phyloP scores from a whole-genome alignment of 768 basidiomycete species.

The Boletus sp. region DNA sequence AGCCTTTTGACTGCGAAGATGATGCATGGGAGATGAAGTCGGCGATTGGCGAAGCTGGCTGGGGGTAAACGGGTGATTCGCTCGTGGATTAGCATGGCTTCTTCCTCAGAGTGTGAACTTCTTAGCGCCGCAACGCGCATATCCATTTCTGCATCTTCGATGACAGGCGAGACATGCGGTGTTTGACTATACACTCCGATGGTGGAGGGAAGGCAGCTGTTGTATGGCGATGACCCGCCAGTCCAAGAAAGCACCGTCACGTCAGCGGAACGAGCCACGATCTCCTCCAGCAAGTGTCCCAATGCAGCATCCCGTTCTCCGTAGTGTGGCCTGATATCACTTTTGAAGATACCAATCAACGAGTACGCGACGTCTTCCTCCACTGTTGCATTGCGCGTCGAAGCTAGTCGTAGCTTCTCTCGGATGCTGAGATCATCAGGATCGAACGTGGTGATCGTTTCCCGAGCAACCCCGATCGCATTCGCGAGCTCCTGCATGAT shows the following conservation, averaged over 20 bases:
- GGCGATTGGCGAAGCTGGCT: not conserved
- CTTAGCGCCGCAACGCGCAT: no score
- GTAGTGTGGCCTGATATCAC: not conserved
- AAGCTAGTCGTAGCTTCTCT: no score
- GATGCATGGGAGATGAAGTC: not conserved
- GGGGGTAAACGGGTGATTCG: no score
- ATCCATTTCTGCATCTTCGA: not conserved
- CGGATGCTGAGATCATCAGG: constrained; percentile 5
- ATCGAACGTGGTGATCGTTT: not conserved
- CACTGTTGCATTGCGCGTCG: not conserved
- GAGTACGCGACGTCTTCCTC: not conserved
- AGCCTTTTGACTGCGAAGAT: not conserved
- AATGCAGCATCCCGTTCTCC: not conserved
- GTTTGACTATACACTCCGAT: not conserved
- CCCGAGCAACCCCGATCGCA: constrained; percentile 1
- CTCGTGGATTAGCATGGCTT: no score
- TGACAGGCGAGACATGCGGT: not conserved
- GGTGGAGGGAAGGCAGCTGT: constrained; percentile 1
- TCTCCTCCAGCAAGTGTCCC: no score
- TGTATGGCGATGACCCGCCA: not conserved
- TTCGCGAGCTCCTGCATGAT: constrained; percentile 9
- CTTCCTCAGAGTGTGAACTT: no score
- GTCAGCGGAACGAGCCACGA: constrained; percentile 1
- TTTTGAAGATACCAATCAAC: no score
- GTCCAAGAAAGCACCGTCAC: constrained; percentile 7